These are phyloP conservation scores for Phascolomyces articulosus DNA, from an alignment of 371 early-diverging fungal species.

Conservation along the genomic window DNA sequence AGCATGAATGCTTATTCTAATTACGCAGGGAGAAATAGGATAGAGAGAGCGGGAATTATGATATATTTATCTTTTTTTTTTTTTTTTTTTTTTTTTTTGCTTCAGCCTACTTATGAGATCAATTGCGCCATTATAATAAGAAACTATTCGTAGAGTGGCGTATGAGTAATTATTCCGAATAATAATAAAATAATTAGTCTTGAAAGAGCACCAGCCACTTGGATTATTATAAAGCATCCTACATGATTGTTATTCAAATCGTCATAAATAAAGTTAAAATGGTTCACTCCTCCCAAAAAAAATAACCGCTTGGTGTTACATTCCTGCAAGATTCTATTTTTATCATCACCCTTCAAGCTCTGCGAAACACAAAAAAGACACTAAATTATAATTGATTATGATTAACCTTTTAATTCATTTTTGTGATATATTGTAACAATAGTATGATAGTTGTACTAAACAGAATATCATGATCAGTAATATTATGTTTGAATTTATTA, in stretches of 20 bases:
- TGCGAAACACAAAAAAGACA: background rate
- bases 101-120: background rate
- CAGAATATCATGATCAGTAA: too few relatives aligned
- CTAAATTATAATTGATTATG: background rate
- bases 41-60: background rate
- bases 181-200: too few relatives aligned
- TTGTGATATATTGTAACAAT: too few relatives aligned
- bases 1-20: too few relatives aligned
- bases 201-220: conserved; percentile 3
- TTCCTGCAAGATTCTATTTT: conserved; percentile 4
- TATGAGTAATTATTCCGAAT: too few relatives aligned
- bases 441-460: too few relatives aligned
- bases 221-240: background rate
- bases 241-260: too few relatives aligned
- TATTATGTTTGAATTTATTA: too few relatives aligned
- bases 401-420: too few relatives aligned
- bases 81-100: background rate
- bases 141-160: too few relatives aligned
- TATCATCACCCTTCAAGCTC: background rate
- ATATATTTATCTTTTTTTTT: background rate
- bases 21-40: too few relatives aligned
- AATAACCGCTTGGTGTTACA: background rate
- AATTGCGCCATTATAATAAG: background rate
- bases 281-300: background rate
- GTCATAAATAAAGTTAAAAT: background rate